Evolutionary conservation across 129 eudicot genomes (phyloP), one percentile per base, ranked within the genome.

Genomic region (Tagetes erecta): DNA sequence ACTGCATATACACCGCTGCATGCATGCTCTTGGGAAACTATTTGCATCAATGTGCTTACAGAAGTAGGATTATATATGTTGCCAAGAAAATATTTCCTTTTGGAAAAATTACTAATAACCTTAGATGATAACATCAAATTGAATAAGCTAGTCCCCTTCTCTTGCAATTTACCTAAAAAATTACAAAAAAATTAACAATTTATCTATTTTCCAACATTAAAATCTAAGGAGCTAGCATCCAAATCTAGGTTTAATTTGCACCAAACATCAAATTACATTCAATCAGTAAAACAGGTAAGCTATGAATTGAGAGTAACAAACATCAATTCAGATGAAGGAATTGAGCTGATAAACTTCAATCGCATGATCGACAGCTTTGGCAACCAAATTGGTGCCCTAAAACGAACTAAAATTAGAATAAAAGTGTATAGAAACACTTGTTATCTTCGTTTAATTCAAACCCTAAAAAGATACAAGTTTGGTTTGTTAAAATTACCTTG

Each of bases 61-160:
- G 72, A 46, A 33, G 70, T 36, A 56, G 75, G 63, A 67, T 8
- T 38, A 66, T 73, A 55, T 55, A 33, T 53, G 51, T 66, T 40
- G 33, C 38, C 11, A 12, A 64, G 51, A 35, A 46, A 67, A 67
- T 59, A 38, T 63, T 56, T 81, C 68, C 81, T 71, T 45, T 44
- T 64, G 8, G 78, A 62, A 44, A 70, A 8, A 36, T 39, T 41
- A 52, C 42, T 63, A 81, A 81, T 46, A 33, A 71, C 45, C 63
- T 70, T 81, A 70, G 81, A 63, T 81, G 84, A 45, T 76, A 81
- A 45, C 84, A 81, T 80, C 14, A 72, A 20, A 50, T 59, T 39
- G 12, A 53, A 56, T 36, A 37, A 33, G 50, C 5, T 49, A 31
- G 34, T 8, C 33, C 5, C 64, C 45, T 78, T 40, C 69, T 27